A percentile compares a stretch with the other conserved stretches of the same genome.
phyloP scores from a whole-genome alignment of 1,284 basidiomycete species.

The Fistulinella cinereoalba region DNA sequence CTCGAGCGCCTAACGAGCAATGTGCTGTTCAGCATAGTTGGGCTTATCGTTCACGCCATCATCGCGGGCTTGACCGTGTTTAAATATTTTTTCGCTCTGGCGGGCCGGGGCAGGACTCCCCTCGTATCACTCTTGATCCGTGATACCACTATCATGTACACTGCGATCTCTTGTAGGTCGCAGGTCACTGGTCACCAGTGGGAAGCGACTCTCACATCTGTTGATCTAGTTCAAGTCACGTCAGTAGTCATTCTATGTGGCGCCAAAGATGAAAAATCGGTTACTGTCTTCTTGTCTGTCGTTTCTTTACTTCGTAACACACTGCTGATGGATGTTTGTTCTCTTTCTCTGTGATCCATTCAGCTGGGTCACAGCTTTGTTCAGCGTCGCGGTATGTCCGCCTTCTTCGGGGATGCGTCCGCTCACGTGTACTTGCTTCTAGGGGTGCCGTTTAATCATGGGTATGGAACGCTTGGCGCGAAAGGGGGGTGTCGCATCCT shows the following conservation, averaged over 20 bases:
- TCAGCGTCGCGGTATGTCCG: conserved; percentile 16
- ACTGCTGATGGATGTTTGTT: conserved; percentile 6
- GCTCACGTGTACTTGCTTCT: neutral
- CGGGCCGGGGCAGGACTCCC: conserved; percentile 14
- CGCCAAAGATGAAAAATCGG: conserved; percentile 10
- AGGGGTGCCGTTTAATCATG: conserved; percentile 23
- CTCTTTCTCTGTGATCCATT: neutral
- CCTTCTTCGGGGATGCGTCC: neutral
- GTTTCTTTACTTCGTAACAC: neutral
- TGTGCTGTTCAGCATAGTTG: conserved; percentile 9
- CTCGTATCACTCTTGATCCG: conserved; percentile 26
- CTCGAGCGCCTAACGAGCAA: neutral
- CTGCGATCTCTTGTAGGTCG: conserved; percentile 8
- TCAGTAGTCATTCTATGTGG: conserved; percentile 8
- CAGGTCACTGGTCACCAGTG: neutral
- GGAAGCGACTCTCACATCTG: conserved; percentile 1
- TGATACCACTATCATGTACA: conserved; percentile 17
- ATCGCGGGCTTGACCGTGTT: conserved; percentile 16
- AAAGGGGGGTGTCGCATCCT: neutral
- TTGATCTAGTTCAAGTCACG: conserved; percentile 8
- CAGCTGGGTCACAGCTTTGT: conserved; percentile 18
- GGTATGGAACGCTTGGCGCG: conserved; percentile 26
- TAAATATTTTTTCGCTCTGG: conserved; percentile 16
- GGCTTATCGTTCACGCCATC: conserved; percentile 15
- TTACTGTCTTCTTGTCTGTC: conserved; percentile 19